A percentile compares a stretch with the other conserved stretches of the same genome.
Conservation (phyloP, 352 stramenopile genomes). For the Albugo candida region DNA sequence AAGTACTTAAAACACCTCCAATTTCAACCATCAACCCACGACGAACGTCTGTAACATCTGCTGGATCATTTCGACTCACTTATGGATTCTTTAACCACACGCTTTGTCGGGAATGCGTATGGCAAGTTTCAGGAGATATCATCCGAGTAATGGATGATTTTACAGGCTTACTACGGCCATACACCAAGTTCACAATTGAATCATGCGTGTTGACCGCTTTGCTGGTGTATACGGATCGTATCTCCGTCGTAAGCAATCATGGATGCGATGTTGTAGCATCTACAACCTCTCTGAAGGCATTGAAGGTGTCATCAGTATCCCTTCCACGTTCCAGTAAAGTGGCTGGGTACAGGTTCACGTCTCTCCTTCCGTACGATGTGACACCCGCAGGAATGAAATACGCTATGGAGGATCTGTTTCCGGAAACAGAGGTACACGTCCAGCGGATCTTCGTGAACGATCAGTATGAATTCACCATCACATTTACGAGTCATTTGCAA, state of each 20-base stretch:
- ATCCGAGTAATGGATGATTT: conserved; percentile 49
- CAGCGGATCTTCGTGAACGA: conserved; percentile 11
- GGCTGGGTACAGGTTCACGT: conserved; percentile 20
- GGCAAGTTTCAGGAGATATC: conserved; percentile 15
- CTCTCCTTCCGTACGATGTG: conserved; percentile 37
- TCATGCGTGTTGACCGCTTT: conserved; percentile 45
- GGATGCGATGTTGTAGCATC: conserved; percentile 28
- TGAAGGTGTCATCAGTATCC: background rate
- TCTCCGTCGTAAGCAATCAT: conserved; percentile 37
- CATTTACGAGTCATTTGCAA: conserved; percentile 81
- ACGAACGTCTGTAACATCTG: no score
- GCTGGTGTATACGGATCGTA: conserved; percentile 15
- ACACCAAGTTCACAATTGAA: conserved; percentile 44
- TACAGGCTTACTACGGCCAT: conserved; percentile 25
- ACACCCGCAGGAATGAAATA: conserved; percentile 31
- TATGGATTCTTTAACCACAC: conserved; percentile 33
- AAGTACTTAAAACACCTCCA: conserved; percentile 26
- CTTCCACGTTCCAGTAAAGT: conserved; percentile 7
- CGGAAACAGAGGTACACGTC: conserved; percentile 22
- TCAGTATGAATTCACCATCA: conserved; percentile 77
- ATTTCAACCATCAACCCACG: background rate
- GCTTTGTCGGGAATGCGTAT: conserved; percentile 41
- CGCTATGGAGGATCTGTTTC: conserved; percentile 38
- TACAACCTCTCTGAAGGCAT: no score
- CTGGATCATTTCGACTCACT: conserved; percentile 48